Evolutionary conservation across 2,329 filamentous ascomycete species (phyloP), one percentile per base, ranked within the genome.

Genomic region (Westerdykella ornata): DNA sequence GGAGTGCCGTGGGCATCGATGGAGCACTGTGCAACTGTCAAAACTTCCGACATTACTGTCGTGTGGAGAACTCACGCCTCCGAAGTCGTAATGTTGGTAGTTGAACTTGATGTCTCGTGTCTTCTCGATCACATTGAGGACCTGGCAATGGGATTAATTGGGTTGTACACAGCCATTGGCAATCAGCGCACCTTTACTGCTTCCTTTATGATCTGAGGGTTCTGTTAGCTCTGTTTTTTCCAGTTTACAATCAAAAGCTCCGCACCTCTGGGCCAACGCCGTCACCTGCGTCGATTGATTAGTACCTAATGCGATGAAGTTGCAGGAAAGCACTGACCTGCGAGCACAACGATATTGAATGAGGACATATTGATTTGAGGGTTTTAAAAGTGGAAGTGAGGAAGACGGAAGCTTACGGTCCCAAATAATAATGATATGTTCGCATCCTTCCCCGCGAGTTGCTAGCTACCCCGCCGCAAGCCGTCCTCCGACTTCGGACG

Each of bases 61-160:
- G 30, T n/a, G 26, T 13, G 19, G 38, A 28, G 18, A 32, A 78
- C 86, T 73, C 79, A 94, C 90, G 60, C 92, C 90, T 59, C 92
- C 89, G 44, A 98, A 78, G 43, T 94, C 76, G 65, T 96, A 88
- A 42, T 95, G 81, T 63, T 95, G 79, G 57, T 96, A 84, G 65
- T 92, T 88, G 73, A 97, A 95, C 59, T 83, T 83, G 65, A 84
- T 76, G 52, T 81, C 78, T 42, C 82, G 76, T 62, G 80, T 82
- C 56, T 82, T 77, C 72, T 94, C 85, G 44, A 97, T 73, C 4
- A 84, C 76, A 63, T 83, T 84, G 62, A 97, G 77, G 52, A 92
- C 72, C 86, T 94, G 14, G 11, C 8, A 26, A 26, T 4, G 22
- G 22, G 7, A 9, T 26, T 26, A 26, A 11, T 26, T 4, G 12